Evolutionary conservation across 345 rosid species (phyloP).

Genomic region (Geranium rotundifolium): DNA sequence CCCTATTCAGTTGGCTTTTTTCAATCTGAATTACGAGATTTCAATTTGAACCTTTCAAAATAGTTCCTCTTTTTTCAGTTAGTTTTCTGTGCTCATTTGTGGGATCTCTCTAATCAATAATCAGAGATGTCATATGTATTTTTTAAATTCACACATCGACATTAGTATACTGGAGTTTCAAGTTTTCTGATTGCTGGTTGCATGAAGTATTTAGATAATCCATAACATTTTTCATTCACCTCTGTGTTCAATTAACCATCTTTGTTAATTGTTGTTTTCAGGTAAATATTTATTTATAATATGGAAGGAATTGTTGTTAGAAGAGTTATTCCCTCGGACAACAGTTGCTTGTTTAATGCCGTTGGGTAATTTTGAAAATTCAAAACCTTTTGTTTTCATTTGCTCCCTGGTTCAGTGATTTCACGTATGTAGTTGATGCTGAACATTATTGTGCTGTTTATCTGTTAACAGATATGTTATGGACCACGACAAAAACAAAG

Average conservation of each 20-base stretch:
- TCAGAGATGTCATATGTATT: neutral
- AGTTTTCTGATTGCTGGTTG: neutral
- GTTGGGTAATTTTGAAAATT: slow-evolving; percentile 41
- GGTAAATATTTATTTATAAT: slow-evolving; percentile 9
- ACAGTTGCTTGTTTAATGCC: slow-evolving; percentile 95
- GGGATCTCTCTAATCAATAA: neutral
- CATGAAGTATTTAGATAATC: neutral
- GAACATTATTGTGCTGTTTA: neutral
- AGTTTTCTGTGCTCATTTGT: neutral
- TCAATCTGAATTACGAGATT: too few relatives aligned
- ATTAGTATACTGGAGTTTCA: neutral
- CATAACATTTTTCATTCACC: neutral
- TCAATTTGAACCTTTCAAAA: neutral
- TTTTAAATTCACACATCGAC: neutral
- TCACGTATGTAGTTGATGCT: neutral
- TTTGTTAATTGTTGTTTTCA: slow-evolving; percentile 5
- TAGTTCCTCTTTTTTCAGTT: neutral
- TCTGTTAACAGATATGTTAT: slow-evolving; percentile 51
- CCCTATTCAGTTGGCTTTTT: too few relatives aligned
- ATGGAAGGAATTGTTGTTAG: slow-evolving; percentile 69
- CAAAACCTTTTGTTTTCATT: neutral
- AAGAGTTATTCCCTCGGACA: slow-evolving; percentile 91
- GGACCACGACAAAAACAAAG: slow-evolving; percentile 68
- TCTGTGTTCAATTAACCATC: neutral
- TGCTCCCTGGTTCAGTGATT: neutral